phyloP scores from a whole-genome alignment of 1,284 basidiomycete species.

The Fomitopsis pinicola region DNA sequence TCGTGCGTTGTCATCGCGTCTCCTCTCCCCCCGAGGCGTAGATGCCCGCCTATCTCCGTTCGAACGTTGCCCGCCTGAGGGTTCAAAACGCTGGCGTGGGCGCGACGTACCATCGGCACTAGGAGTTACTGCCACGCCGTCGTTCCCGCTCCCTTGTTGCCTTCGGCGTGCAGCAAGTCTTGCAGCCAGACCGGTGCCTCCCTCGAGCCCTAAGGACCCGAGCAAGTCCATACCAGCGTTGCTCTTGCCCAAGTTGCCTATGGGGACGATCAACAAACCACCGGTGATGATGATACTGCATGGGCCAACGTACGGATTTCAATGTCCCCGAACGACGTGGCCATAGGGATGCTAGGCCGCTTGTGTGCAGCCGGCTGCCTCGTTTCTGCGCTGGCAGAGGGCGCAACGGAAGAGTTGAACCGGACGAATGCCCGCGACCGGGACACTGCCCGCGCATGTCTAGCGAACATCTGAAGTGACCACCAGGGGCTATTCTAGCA shows the following conservation, averaged over 20 bases:
- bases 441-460: neutral
- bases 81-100: neutral
- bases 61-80: neutral
- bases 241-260: neutral
- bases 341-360: constrained; percentile 20
- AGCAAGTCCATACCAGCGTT: constrained; percentile 10
- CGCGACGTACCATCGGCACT: neutral
- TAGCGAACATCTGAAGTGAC: neutral
- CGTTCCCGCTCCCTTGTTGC: neutral
- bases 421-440: neutral
- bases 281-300: too few species aligned
- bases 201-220: constrained; percentile 13
- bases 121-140: neutral
- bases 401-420: constrained; percentile 11
- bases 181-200: neutral
- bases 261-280: neutral
- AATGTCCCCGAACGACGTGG: constrained; percentile 30
- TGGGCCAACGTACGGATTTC: constrained; percentile 26
- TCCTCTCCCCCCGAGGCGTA: neutral
- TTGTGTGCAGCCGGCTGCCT: constrained; percentile 5
- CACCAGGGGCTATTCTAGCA: neutral
- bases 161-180: neutral
- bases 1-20: neutral
- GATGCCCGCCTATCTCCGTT: neutral
- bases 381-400: constrained; percentile 2